These are phyloP conservation scores for Macrolepiota fuliginosa DNA, from an alignment of 768 basidiomycete genomes.

Conservation along the genomic window DNA sequence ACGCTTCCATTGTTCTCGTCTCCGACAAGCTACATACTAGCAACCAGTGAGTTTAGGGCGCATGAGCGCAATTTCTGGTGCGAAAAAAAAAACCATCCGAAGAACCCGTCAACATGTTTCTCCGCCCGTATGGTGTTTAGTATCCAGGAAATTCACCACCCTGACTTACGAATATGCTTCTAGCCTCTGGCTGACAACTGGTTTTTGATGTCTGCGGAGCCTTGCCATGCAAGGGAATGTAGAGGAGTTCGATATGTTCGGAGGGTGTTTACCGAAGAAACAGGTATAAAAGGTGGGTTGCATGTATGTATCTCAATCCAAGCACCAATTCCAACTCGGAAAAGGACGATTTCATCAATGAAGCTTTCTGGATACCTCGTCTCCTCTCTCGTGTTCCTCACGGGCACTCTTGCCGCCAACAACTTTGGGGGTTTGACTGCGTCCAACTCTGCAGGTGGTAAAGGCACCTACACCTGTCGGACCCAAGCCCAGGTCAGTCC, in stretches of 20 bases:
- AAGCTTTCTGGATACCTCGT: neutral
- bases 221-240: neutral
- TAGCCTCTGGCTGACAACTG: neutral
- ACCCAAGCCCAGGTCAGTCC: conserved; percentile 29
- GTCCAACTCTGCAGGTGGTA: conserved; percentile 31
- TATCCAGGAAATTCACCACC: neutral
- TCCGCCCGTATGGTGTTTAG: neutral
- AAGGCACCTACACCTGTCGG: conserved; percentile 28
- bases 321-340: neutral
- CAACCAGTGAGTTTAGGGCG: no score
- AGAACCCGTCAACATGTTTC: neutral
- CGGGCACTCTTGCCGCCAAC: conserved; percentile 23
- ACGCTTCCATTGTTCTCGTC: no score
- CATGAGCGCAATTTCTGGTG: neutral
- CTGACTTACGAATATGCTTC: neutral
- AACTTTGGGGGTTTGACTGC: conserved; percentile 31
- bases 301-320: neutral
- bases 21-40: no score
- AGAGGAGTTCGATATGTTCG: neutral
- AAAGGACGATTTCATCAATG: neutral
- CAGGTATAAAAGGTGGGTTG: neutral
- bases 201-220: neutral
- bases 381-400: conserved; percentile 11
- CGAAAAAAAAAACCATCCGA: neutral
- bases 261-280: neutral